A percentile compares a stretch with the other conserved stretches of the same genome.
Evolutionary conservation across 108 stramenopile species (phyloP).

Genomic region (Nitzschia inconspicua): DNA sequence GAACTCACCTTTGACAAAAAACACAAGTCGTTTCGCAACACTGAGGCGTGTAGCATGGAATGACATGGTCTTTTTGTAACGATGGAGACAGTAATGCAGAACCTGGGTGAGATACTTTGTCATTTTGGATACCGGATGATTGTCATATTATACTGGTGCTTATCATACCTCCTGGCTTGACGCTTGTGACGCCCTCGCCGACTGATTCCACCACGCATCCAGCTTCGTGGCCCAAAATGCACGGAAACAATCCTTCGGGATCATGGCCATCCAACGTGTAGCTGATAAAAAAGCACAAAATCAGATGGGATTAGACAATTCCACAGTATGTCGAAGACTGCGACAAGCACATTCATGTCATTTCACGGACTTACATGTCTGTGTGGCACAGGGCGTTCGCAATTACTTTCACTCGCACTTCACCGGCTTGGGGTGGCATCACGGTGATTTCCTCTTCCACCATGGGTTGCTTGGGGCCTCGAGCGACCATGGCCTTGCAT

Average conservation of each 20-base stretch:
- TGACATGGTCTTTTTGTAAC: slow-evolving; percentile 89
- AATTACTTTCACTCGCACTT: slow-evolving; percentile 84
- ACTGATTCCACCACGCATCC: slow-evolving; percentile 83
- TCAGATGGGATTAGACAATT: too few species aligned
- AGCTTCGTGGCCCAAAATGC: slow-evolving; percentile 77
- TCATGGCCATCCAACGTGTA: slow-evolving; percentile 89
- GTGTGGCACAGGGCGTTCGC: slow-evolving; percentile 95
- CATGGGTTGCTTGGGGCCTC: slow-evolving; percentile 50
- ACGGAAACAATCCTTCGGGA: slow-evolving; percentile 88
- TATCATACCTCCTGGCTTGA: slow-evolving; percentile 68
- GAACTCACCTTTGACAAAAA: slow-evolving; percentile 86
- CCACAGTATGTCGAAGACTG: too few species aligned
- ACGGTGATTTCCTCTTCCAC: slow-evolving; percentile 60
- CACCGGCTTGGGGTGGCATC: slow-evolving; percentile 72
- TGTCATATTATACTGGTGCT: slow-evolving; percentile 57
- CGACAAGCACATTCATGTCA: too few species aligned
- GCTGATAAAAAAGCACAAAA: too few species aligned
- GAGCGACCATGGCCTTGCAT: slow-evolving; percentile 68
- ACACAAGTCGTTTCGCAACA: slow-evolving; percentile 70
- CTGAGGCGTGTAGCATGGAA: slow-evolving; percentile 81
- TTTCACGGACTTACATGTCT: too few species aligned
- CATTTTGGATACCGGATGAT: neutral
- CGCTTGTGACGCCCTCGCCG: slow-evolving; percentile 80
- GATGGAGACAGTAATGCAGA: neutral
- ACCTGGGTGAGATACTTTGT: neutral